These are phyloP conservation scores for Tetrahymena malaccensis DNA, from an alignment of 73 alveolate species.

Conservation along the genomic window DNA sequence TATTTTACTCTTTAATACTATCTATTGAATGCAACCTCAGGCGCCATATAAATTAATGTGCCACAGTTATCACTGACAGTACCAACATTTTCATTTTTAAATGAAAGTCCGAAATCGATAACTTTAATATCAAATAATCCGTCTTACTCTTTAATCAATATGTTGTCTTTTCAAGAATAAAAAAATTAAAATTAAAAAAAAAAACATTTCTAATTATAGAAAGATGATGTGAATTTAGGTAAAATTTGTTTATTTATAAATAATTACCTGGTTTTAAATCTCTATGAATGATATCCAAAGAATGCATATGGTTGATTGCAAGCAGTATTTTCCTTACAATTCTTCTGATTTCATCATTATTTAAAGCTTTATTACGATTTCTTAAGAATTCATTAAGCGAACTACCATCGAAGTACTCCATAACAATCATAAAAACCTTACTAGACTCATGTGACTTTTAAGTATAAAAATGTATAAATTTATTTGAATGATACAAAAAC, in stretches of 20 bases:
- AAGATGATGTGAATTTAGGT: not conserved
- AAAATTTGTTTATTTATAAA: too few relatives aligned
- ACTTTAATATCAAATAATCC: not conserved
- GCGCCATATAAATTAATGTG: conserved; percentile 14
- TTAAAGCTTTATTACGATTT: not conserved
- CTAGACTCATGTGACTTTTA: not conserved
- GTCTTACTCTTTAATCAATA: not conserved
- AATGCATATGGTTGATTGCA: not conserved
- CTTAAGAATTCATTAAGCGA: not conserved
- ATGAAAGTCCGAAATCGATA: conserved; percentile 14
- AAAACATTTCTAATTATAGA: not conserved
- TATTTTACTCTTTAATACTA: not conserved
- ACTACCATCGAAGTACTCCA: not conserved
- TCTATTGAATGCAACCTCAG: conserved; percentile 1
- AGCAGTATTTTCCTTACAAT: not conserved
- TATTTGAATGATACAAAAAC: too few relatives aligned
- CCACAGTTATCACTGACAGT: conserved; percentile 4
- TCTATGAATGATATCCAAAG: not conserved
- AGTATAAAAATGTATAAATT: not conserved
- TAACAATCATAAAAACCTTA: not conserved
- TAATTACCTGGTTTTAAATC: not conserved
- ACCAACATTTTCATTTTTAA: not conserved
- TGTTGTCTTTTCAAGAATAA: not conserved
- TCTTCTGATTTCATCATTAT: not conserved
- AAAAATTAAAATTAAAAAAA: too few relatives aligned